Evolutionary conservation across 2,329 filamentous ascomycete genomes (phyloP), one percentile per base, ranked within the genome.

Genomic region (Fusarium lateritium): DNA sequence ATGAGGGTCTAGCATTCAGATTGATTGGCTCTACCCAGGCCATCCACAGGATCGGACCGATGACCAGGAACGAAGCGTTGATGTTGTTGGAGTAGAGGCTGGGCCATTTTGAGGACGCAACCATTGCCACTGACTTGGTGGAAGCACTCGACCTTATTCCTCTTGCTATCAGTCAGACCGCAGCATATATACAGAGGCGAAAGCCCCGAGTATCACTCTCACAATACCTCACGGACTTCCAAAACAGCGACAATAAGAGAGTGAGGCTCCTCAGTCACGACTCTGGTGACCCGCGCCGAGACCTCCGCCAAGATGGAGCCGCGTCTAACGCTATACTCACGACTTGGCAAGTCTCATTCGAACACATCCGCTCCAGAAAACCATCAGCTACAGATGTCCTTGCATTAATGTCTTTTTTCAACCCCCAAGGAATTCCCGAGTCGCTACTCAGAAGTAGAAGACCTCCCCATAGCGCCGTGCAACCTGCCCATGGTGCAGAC

Each of bases 91-190:
- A 26, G 10, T 24, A 43, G 11, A 24, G 21, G 15, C 14, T 43
- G 7, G 40, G 40, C 14, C 14, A 14, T 14, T 43, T 43, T 4
- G 19, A 11, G 15, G 22, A 43, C 24, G 6, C 13, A 14, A 3
- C 21, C 8, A 14, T 26, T 15, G 40, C 40, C 14, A 8, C 40
- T 43, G 40, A 43, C 3, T 24, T 43, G 40, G 40, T 43, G 10
- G 10, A 14, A 15, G 6, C 40, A 21, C 65, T 78, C 1, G 76
- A 76, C 17, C 68, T 46, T 43, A 73, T 77, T 45, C 75, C 76
- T 14, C 70, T 79, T 10, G 76, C 76, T 13, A 75, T 79, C 22
- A 62, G 59, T 22, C 76, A 79, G 42, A 74, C 76, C n/a, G 73
- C 72, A 1, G 61, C 69, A 44, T 78, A 75, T 50, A 75, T 77